phyloP scores from a whole-genome alignment of 495 filamentous ascomycete species.

The Penicillium angulare region DNA sequence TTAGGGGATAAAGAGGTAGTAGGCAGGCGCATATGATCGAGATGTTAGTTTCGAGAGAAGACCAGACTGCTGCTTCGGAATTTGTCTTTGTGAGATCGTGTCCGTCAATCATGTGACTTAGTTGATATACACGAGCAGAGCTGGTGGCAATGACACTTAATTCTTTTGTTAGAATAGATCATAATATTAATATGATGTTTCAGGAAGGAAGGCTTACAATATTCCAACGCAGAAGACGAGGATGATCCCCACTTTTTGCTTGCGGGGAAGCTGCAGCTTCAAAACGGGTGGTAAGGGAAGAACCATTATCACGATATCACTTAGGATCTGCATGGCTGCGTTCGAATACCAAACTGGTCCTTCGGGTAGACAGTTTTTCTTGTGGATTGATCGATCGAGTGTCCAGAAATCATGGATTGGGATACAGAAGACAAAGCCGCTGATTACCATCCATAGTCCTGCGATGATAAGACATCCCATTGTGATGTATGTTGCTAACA shows the following conservation, averaged over 20 bases:
- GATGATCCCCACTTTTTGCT: constrained; percentile 42
- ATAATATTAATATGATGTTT: too few relatives aligned
- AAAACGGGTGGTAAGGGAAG: constrained; percentile 45
- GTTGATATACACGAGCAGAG: constrained; percentile 25
- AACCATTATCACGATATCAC: constrained; percentile 47
- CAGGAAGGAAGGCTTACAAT: constrained; percentile 35
- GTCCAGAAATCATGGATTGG: constrained; percentile 34
- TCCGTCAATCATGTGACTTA: constrained; percentile 14
- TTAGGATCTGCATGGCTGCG: constrained; percentile 44
- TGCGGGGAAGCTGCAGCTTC: constrained; percentile 36
- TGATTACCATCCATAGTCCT: constrained; percentile 38
- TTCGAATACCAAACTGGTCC: constrained; percentile 41
- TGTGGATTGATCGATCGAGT: background rate
- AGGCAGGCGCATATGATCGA: constrained; percentile 84
- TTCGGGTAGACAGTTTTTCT: constrained; percentile 31
- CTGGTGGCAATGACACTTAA: constrained; percentile 40
- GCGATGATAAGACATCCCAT: constrained; percentile 32
- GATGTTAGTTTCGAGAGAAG: constrained; percentile 75
- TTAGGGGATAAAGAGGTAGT: constrained; percentile 75
- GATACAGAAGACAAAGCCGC: constrained; percentile 39
- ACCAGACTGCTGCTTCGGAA: constrained; percentile 62
- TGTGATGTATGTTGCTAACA: constrained; percentile 25
- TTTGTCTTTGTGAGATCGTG: constrained; percentile 37
- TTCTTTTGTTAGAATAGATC: background rate
- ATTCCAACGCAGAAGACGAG: constrained; percentile 47